A percentile compares a stretch with the other conserved stretches of the same genome.
phyloP scores from a whole-genome alignment of 177 flowering plant species.

The Vitis hybrid region DNA sequence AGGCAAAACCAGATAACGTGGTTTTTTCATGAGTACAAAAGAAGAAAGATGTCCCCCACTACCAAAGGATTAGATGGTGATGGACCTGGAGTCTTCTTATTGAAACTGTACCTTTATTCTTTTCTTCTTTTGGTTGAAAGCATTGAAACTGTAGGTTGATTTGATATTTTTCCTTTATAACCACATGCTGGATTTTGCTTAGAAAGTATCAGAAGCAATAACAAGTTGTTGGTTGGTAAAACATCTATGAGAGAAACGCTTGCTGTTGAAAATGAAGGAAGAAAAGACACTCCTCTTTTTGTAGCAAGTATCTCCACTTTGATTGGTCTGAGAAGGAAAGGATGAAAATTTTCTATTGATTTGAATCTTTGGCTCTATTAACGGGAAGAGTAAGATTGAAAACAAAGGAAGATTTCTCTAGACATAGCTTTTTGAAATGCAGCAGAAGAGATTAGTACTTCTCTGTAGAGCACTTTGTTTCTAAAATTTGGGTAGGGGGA shows the following conservation, averaged over 20 bases:
- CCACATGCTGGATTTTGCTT: no score
- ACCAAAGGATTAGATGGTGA: constrained; percentile 4
- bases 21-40: constrained; percentile 1
- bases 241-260: not conserved
- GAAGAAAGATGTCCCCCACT: constrained; percentile 20
- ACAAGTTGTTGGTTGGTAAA: constrained; percentile 12
- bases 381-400: no score
- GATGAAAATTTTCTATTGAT: no score
- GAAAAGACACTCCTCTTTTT: not conserved
- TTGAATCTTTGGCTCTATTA: no score
- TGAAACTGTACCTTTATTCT: not conserved
- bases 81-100: constrained; percentile 1
- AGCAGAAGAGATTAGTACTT: no score
- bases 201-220: not conserved
- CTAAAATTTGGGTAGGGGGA: constrained; percentile 2
- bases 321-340: not conserved
- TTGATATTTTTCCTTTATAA: no score
- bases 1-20: not conserved
- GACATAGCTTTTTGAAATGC: no score
- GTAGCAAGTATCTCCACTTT: no score
- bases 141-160: not conserved
- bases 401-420: no score
- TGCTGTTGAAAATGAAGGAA: constrained; percentile 2
- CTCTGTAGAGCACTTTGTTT: no score
- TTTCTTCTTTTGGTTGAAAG: not conserved